Evolutionary conservation across 2,329 filamentous ascomycete species (phyloP).

Genomic region (Aureobasidium mangrovei): DNA sequence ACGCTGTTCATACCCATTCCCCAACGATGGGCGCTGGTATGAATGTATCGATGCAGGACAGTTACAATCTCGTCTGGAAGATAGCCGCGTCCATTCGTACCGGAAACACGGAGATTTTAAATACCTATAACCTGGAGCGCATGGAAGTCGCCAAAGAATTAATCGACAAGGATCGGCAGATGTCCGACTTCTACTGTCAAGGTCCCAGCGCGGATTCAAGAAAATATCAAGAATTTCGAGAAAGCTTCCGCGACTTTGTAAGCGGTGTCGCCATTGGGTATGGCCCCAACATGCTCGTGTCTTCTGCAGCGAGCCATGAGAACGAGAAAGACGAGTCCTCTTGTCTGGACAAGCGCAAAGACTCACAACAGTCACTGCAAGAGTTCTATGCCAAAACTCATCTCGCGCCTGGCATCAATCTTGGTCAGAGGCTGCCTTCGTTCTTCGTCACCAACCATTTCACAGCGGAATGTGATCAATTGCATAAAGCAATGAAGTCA

Average conservation of each 20-base stretch:
- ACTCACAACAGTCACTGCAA: not conserved
- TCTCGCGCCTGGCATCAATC: not conserved
- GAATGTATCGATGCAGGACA: conserved; percentile 38
- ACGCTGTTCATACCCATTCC: conserved; percentile 27
- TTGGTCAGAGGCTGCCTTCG: not conserved
- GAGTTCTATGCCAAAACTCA: not conserved
- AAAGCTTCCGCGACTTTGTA: conserved; percentile 1
- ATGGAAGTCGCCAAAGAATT: conserved; percentile 37
- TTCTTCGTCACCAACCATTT: not conserved
- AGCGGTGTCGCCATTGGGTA: not conserved
- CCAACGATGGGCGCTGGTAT: conserved; percentile 41
- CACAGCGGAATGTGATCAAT: not conserved
- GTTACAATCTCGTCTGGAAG: conserved; percentile 38
- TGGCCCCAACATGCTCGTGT: not conserved
- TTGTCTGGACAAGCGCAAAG: not conserved
- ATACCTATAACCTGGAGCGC: conserved; percentile 34
- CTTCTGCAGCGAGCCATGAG: not conserved
- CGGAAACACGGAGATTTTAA: conserved; percentile 30
- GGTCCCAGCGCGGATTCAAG: not conserved
- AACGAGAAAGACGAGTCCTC: not conserved
- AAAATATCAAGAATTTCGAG: not conserved
- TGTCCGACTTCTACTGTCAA: not conserved
- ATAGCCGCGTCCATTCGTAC: conserved; percentile 33
- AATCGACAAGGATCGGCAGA: conserved; percentile 33
- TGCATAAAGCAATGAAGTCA: not conserved